A percentile compares a stretch with the other conserved stretches of the same genome.
These are phyloP conservation scores for Aspergillus pseudoglaucus DNA, from an alignment of 2,329 filamentous ascomycete genomes.

Conservation along the genomic window DNA sequence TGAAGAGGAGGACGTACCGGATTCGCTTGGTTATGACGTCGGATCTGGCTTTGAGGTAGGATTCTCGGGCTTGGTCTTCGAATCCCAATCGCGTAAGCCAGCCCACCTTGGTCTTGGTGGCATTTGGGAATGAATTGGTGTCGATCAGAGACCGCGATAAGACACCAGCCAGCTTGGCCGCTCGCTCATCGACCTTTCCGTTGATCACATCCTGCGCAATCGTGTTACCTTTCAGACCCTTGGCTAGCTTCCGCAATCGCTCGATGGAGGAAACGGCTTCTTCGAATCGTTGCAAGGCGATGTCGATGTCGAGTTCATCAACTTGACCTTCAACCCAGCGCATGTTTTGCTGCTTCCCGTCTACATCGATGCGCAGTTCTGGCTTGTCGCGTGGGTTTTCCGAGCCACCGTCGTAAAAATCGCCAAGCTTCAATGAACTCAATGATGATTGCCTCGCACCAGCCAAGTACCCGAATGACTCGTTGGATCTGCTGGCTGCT, in stretches of 20 bases:
- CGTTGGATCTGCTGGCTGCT: constrained; percentile 73
- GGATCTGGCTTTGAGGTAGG: constrained; percentile 73
- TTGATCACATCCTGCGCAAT: constrained; percentile 89
- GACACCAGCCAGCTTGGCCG: constrained; percentile 66
- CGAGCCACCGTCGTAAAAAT: constrained; percentile 64
- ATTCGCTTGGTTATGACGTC: constrained; percentile 73
- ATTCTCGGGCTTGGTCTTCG: constrained; percentile 80
- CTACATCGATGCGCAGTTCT: constrained; percentile 82
- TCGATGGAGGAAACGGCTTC: constrained; percentile 77
- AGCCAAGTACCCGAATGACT: constrained; percentile 80
- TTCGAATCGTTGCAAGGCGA: constrained; percentile 85
- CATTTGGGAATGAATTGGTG: constrained; percentile 67
- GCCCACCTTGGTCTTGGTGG: constrained; percentile 71
- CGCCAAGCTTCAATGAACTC: constrained; percentile 63
- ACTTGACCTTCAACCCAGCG: constrained; percentile 94
- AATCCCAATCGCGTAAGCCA: constrained; percentile 85
- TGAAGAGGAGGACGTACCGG: no score
- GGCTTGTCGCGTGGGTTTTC: constrained; percentile 67
- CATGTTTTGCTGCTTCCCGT: constrained; percentile 92
- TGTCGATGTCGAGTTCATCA: constrained; percentile 92
- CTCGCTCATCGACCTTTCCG: constrained; percentile 82
- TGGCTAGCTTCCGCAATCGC: constrained; percentile 71
- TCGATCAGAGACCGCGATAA: constrained; percentile 72
- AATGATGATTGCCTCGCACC: constrained; percentile 61
- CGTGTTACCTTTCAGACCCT: constrained; percentile 73